Evolutionary conservation across 2,329 filamentous ascomycete species (phyloP).

Genomic region (Fusarium transvaalense): DNA sequence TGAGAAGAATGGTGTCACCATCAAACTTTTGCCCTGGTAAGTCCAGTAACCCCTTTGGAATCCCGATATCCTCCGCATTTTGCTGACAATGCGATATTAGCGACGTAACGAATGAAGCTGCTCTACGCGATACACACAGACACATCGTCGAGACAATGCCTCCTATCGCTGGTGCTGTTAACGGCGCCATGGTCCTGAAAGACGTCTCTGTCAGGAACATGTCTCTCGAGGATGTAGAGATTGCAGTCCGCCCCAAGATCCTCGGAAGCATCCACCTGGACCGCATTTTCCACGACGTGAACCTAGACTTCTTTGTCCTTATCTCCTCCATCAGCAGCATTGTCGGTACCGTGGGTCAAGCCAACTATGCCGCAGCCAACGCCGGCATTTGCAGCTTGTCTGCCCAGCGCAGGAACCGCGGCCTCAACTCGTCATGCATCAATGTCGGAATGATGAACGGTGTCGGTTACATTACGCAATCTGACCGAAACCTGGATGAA

Average conservation of each 20-base stretch:
- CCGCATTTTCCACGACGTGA: neutral
- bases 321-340: neutral
- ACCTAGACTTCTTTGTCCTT: neutral
- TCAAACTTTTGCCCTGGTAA: no score
- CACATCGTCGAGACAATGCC: conserved; percentile 22
- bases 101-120: conserved; percentile 22
- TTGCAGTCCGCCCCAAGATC: conserved; percentile 11
- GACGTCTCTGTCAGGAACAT: neutral
- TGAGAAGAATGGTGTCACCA: no score
- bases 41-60: neutral
- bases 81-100: neutral
- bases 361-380: conserved; percentile 10
- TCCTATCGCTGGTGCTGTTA: conserved; percentile 6
- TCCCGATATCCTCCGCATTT: no score
- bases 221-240: neutral
- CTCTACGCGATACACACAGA: conserved; percentile 12
- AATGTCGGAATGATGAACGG: neutral
- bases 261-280: neutral
- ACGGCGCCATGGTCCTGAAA: conserved; percentile 12
- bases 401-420: neutral
- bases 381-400: neutral
- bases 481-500: neutral
- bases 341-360: conserved; percentile 10
- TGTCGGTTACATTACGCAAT: neutral
- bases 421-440: neutral